These are phyloP conservation scores for Clarkia xantiana DNA, from an alignment of 345 rosid genomes.

Conservation along the genomic window DNA sequence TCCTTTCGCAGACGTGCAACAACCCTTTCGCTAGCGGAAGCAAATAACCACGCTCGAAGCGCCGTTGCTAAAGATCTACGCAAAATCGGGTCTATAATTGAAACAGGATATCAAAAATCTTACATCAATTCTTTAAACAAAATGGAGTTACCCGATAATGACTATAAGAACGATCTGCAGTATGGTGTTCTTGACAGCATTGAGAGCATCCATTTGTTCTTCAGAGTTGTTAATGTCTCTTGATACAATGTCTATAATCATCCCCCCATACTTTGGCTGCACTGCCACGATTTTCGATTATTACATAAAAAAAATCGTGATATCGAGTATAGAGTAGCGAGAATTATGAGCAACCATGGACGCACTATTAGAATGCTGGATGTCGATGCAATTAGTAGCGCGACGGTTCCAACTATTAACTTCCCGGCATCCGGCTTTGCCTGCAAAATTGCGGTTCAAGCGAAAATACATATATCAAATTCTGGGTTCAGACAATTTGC, in stretches of 20 bases:
- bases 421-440: slow-evolving; percentile 76
- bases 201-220: slow-evolving; percentile 23
- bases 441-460: slow-evolving; percentile 22
- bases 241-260: slow-evolving; percentile 36
- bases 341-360: slow-evolving; percentile 1
- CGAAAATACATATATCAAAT: no score
- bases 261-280: slow-evolving; percentile 40
- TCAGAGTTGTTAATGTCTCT: slow-evolving; percentile 21
- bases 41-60: slow-evolving; percentile 34
- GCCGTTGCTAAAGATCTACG: slow-evolving; percentile 33
- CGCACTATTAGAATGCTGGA: slow-evolving; percentile 59
- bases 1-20: slow-evolving; percentile 36
- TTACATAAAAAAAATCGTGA: no score
- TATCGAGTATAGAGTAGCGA: not conserved
- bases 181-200: slow-evolving; percentile 29
- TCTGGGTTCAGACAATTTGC: no score
- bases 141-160: slow-evolving; percentile 22
- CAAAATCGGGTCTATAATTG: not conserved
- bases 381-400: slow-evolving; percentile 58
- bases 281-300: slow-evolving; percentile 1
- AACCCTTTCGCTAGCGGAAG: slow-evolving; percentile 37
- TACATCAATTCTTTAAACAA: not conserved
- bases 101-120: not conserved
- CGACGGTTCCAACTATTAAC: slow-evolving; percentile 53
- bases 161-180: slow-evolving; percentile 24